These are phyloP conservation scores for Triticum timopheevii DNA, from an alignment of 176 grass and related monocot species.

Conservation along the genomic window DNA sequence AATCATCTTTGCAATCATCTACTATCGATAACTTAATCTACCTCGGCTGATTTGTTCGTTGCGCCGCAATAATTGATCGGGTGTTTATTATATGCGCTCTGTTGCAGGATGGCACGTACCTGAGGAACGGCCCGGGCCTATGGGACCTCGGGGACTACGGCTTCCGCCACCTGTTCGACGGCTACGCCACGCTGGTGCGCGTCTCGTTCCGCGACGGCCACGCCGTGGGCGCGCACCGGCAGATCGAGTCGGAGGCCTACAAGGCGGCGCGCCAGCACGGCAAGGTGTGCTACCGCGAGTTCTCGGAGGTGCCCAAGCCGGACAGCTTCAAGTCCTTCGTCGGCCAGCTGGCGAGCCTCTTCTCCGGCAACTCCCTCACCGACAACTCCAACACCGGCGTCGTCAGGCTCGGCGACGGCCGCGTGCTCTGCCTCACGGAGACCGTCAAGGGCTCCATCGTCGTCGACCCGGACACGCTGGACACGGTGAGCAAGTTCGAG, in stretches of 20 bases:
- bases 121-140: constrained; percentile 86
- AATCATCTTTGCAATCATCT: constrained; percentile 11
- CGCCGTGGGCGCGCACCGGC: constrained; percentile 67
- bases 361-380: constrained; percentile 88
- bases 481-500: constrained; percentile 83
- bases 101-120: constrained; percentile 86
- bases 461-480: constrained; percentile 86
- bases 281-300: constrained; percentile 90
- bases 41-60: background rate
- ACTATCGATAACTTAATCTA: background rate
- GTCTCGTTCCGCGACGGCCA: constrained; percentile 65
- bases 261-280: constrained; percentile 68
- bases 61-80: background rate
- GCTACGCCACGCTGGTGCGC: constrained; percentile 92
- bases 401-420: constrained; percentile 86
- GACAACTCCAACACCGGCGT: constrained; percentile 99
- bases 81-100: background rate
- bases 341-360: constrained; percentile 67
- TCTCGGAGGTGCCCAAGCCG: constrained; percentile 83
- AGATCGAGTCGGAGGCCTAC: constrained; percentile 97
- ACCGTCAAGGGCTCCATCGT: constrained; percentile 90
- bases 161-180: constrained; percentile 98
- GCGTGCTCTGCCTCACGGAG: constrained; percentile 93
- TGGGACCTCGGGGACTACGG: constrained; percentile 90
- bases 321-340: constrained; percentile 50